phyloP scores from a whole-genome alignment of 768 basidiomycete genomes.

The Porphyrellus cyaneotinctus region DNA sequence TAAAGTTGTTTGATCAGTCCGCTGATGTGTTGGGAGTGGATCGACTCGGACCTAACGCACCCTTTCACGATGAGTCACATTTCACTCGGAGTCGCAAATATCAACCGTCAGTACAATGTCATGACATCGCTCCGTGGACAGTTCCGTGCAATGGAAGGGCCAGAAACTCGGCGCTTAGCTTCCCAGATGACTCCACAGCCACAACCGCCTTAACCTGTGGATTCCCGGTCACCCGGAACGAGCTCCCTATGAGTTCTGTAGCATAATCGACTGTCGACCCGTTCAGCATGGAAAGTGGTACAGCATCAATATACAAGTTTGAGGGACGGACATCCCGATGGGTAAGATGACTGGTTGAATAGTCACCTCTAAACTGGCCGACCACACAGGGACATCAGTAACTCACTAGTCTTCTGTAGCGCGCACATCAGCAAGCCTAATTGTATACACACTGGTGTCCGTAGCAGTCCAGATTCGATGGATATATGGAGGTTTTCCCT shows the following conservation, averaged over 20 bases:
- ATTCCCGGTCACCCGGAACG: not conserved
- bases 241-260: not conserved
- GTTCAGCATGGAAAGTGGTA: slow-evolving; percentile 80
- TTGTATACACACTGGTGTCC: slow-evolving; percentile 96
- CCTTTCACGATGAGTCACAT: no score
- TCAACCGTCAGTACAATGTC: no score
- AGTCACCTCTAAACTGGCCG: not conserved
- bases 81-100: no score
- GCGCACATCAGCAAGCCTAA: slow-evolving; percentile 66
- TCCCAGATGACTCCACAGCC: no score
- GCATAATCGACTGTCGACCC: slow-evolving; percentile 62
- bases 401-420: slow-evolving; percentile 84
- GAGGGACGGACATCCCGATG: slow-evolving; percentile 69
- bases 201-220: no score
- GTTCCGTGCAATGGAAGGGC: no score
- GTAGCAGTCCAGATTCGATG: slow-evolving; percentile 91
- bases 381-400: not conserved
- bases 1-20: no score
- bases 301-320: slow-evolving; percentile 78
- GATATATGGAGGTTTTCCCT: slow-evolving; percentile 69
- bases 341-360: slow-evolving; percentile 41
- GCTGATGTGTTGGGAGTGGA: no score
- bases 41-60: no score
- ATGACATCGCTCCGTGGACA: no score
- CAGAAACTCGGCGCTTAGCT: no score